Evolutionary conservation across 129 eudicot genomes (phyloP).

Genomic region (Ambrosia artemisiifolia): DNA sequence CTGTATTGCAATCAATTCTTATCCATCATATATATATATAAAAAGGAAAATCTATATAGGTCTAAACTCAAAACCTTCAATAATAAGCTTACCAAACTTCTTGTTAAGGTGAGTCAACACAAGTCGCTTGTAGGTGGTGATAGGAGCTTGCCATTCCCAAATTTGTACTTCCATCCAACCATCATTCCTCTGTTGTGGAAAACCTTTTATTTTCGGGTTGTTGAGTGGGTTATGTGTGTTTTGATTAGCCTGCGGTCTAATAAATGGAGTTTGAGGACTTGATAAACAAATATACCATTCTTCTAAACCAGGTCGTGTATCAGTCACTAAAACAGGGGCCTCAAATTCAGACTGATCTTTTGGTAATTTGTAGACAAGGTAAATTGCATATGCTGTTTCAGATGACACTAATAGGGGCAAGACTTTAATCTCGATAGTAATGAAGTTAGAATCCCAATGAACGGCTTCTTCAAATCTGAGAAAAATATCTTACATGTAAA

Average conservation of each 20-base stretch:
- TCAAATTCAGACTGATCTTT: background rate
- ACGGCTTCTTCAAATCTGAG: constrained; percentile 8
- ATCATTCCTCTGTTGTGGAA: background rate
- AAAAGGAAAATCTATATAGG: background rate
- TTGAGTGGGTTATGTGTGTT: background rate
- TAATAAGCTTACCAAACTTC: background rate
- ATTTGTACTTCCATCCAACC: constrained; percentile 8
- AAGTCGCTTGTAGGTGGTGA: background rate
- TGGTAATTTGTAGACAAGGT: no score
- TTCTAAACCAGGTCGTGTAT: background rate
- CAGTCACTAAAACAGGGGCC: background rate
- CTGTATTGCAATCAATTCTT: no score
- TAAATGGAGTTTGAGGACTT: background rate
- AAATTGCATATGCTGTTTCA: no score
- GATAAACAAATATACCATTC: background rate
- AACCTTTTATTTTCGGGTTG: background rate
- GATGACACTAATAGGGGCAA: no score
- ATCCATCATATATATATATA: no score
- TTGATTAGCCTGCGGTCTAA: background rate
- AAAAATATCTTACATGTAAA: background rate
- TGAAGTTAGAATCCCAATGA: background rate
- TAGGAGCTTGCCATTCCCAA: background rate
- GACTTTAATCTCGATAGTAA: background rate
- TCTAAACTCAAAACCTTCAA: background rate
- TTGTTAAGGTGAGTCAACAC: background rate